These are phyloP conservation scores for Citrus mangshanensis DNA, from an alignment of 345 rosid species.

Conservation along the genomic window DNA sequence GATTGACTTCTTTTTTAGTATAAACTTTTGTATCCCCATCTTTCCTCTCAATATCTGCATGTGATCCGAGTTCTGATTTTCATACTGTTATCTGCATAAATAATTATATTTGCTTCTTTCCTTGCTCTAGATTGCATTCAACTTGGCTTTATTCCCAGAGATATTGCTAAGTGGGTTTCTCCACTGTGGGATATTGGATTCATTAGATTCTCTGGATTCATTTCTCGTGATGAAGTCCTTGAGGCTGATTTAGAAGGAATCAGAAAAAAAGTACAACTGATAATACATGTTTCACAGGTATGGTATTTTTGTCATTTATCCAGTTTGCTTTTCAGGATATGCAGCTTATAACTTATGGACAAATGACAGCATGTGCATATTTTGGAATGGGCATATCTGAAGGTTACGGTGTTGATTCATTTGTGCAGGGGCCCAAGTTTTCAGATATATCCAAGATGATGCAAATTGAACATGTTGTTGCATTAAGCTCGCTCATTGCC, in stretches of 20 bases:
- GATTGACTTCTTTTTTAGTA: not conserved
- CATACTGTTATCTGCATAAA: slow-evolving; percentile 3
- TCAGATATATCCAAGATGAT: slow-evolving; percentile 45
- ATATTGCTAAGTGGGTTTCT: slow-evolving; percentile 85
- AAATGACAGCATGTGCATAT: not conserved
- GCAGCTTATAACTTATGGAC: slow-evolving; percentile 1
- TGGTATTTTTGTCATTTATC: slow-evolving; percentile 28
- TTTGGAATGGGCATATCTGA: slow-evolving; percentile 16
- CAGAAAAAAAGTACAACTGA: slow-evolving; percentile 64
- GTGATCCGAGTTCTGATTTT: not conserved
- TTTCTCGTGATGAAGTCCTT: slow-evolving; percentile 71
- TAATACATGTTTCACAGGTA: slow-evolving; percentile 67
- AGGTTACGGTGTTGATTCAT: slow-evolving; percentile 16
- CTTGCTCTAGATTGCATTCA: slow-evolving; percentile 56
- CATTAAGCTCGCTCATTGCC: slow-evolving; percentile 62
- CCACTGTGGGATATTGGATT: slow-evolving; percentile 84
- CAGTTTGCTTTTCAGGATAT: slow-evolving; percentile 11
- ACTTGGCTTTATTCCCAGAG: slow-evolving; percentile 81
- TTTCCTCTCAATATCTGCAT: not conserved
- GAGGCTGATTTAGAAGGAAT: slow-evolving; percentile 67
- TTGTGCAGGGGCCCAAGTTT: slow-evolving; percentile 67
- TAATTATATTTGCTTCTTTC: slow-evolving; percentile 11
- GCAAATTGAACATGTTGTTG: slow-evolving; percentile 45
- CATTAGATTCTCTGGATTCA: slow-evolving; percentile 67
- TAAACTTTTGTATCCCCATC: not conserved